A percentile compares a stretch with the other conserved stretches of the same genome.
phyloP scores from a whole-genome alignment of 2,329 filamentous ascomycete species.

The Xylaria sp. region DNA sequence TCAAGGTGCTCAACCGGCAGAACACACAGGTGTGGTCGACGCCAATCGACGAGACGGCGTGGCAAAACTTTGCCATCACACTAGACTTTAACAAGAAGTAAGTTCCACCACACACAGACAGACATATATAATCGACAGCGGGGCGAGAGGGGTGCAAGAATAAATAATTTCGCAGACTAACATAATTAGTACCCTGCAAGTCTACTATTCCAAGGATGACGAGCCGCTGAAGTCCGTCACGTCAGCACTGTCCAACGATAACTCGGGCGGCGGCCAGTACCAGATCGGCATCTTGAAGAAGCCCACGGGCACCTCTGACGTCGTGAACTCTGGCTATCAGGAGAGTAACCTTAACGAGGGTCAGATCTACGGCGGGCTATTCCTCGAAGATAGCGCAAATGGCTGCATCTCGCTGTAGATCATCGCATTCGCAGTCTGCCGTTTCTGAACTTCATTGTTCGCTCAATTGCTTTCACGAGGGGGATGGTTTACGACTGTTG shows the following conservation, averaged over 20 bases:
- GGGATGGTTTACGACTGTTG: background rate
- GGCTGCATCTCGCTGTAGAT: slow-evolving; percentile 57
- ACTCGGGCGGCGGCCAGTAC: slow-evolving; percentile 64
- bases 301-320: slow-evolving; percentile 62
- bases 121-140: background rate
- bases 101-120: slow-evolving; percentile 38
- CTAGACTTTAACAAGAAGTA: slow-evolving; percentile 67
- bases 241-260: slow-evolving; percentile 59
- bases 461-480: background rate
- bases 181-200: slow-evolving; percentile 60
- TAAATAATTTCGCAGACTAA: background rate
- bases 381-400: slow-evolving; percentile 59
- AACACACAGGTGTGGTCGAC: slow-evolving; percentile 56
- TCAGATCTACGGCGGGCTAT: slow-evolving; percentile 62
- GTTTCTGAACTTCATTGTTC: background rate
- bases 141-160: background rate
- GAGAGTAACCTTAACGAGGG: slow-evolving; percentile 60
- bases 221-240: slow-evolving; percentile 61
- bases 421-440: background rate
- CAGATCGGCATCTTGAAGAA: slow-evolving; percentile 71
- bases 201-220: slow-evolving; percentile 65
- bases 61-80: slow-evolving; percentile 71
- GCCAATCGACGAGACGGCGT: slow-evolving; percentile 57
- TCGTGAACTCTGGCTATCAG: slow-evolving; percentile 63
- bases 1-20: slow-evolving; percentile 55